Percentiles rank a stretch among this genome's conserved stretches.
Evolutionary conservation across 2,329 filamentous ascomycete species (phyloP).

Genomic region (Lasiodiplodia hormozganensis): DNA sequence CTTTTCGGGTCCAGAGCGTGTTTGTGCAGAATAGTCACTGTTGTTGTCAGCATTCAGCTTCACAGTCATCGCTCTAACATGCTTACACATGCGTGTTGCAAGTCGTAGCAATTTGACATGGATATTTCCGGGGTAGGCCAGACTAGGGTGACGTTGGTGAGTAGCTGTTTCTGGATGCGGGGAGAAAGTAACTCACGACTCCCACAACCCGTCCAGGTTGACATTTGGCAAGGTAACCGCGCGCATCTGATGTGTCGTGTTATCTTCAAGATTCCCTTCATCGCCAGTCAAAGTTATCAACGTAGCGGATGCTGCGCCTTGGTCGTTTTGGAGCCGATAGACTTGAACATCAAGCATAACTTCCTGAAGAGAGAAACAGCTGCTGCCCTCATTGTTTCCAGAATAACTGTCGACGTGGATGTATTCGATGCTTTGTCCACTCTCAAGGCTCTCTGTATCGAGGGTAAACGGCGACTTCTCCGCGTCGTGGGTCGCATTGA

Average conservation of each 20-base stretch:
- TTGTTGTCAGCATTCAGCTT: slow-evolving; percentile 2
- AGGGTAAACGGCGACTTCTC: neutral
- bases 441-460: slow-evolving; percentile 36
- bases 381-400: slow-evolving; percentile 37
- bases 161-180: neutral
- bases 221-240: slow-evolving; percentile 47
- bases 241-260: slow-evolving; percentile 39
- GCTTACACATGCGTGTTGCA: slow-evolving; percentile 47
- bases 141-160: slow-evolving; percentile 31
- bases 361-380: slow-evolving; percentile 35
- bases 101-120: slow-evolving; percentile 50
- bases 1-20: slow-evolving; percentile 39
- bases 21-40: slow-evolving; percentile 43
- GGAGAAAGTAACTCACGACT: slow-evolving; percentile 43
- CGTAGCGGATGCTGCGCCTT: slow-evolving; percentile 35
- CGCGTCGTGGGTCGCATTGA: neutral
- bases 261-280: slow-evolving; percentile 38
- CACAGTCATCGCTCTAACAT: neutral
- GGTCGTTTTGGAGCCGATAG: slow-evolving; percentile 45
- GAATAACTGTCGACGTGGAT: slow-evolving; percentile 50
- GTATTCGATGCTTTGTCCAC: slow-evolving; percentile 41
- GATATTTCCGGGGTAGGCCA: slow-evolving; percentile 54
- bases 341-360: slow-evolving; percentile 52
- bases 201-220: slow-evolving; percentile 52
- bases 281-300: slow-evolving; percentile 13